phyloP scores from a whole-genome alignment of 2,329 filamentous ascomycete species.

The Curvularia hawaiiensis region DNA sequence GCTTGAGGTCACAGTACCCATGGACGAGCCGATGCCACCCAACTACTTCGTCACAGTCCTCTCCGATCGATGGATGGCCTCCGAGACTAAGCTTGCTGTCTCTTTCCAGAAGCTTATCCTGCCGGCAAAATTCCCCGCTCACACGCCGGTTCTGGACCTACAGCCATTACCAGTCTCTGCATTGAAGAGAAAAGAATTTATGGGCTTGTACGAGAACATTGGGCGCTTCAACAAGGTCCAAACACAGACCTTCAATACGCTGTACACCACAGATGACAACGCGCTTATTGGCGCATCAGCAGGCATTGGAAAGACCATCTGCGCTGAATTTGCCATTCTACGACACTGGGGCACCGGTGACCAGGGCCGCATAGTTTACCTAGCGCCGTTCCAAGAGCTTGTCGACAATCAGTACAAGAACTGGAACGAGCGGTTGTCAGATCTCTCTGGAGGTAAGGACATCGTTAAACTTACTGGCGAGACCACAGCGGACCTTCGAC shows the following conservation, averaged over 20 bases:
- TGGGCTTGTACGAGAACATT: conserved; percentile 81
- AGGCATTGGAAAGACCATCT: conserved; percentile 95
- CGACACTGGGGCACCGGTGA: conserved; percentile 80
- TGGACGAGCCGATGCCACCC: conserved; percentile 96
- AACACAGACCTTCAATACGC: conserved; percentile 93
- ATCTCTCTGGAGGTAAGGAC: conserved; percentile 80
- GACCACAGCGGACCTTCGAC: conserved; percentile 85
- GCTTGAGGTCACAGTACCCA: conserved; percentile 94
- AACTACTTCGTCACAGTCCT: conserved; percentile 97
- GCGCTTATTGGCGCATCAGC: conserved; percentile 92
- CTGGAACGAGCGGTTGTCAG: conserved; percentile 79
- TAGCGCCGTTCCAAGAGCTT: conserved; percentile 93
- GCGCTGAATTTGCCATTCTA: conserved; percentile 90
- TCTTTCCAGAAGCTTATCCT: conserved; percentile 95
- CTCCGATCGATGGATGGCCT: conserved; percentile 98
- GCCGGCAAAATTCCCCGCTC: conserved; percentile 92
- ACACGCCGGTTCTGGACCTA: conserved; percentile 89
- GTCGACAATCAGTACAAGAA: conserved; percentile 81
- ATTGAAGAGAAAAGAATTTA: conserved; percentile 83
- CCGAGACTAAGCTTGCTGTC: conserved; percentile 89
- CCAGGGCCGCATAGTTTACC: conserved; percentile 83
- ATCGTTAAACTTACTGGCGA: conserved; percentile 95
- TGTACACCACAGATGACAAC: conserved; percentile 90
- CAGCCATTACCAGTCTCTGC: conserved; percentile 89
- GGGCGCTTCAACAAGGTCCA: conserved; percentile 95